Percentiles rank a stretch among this genome's conserved stretches.
These are phyloP conservation scores for Claviceps cyperi DNA, from an alignment of 2,329 filamentous ascomycete species.

Conservation along the genomic window DNA sequence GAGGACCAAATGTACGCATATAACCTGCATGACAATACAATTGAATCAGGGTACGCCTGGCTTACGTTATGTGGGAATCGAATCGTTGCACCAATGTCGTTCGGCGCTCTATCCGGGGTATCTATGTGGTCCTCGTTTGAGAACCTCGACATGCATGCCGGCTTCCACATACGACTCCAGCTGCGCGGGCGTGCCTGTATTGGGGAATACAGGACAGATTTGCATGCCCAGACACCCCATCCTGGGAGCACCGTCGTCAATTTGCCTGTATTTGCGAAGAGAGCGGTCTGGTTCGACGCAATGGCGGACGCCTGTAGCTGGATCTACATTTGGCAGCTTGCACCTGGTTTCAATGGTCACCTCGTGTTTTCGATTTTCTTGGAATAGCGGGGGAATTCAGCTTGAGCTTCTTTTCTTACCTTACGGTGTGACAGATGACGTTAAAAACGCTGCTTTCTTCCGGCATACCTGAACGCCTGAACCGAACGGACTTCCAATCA, in stretches of 20 bases:
- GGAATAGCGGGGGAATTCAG: not conserved
- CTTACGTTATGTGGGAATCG: not conserved
- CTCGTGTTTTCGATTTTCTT: not conserved
- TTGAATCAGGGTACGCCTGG: not conserved
- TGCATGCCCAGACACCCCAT: slow-evolving; percentile 51
- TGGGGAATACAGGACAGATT: slow-evolving; percentile 40
- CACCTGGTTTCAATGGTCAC: slow-evolving; percentile 29
- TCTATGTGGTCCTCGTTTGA: slow-evolving; percentile 30
- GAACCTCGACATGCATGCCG: slow-evolving; percentile 39
- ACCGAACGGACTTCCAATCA: slow-evolving; percentile 46
- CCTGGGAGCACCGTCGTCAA: slow-evolving; percentile 44
- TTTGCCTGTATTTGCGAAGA: slow-evolving; percentile 40
- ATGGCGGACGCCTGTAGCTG: slow-evolving; percentile 41
- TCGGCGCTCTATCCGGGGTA: slow-evolving; percentile 17
- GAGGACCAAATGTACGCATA: not conserved
- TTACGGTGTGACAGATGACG: slow-evolving; percentile 49
- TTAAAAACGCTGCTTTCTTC: slow-evolving; percentile 25
- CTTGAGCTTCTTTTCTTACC: slow-evolving; percentile 32
- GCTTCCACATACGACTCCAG: slow-evolving; percentile 35
- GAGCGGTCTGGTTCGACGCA: slow-evolving; percentile 41
- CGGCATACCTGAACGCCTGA: slow-evolving; percentile 27
- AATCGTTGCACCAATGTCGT: not conserved
- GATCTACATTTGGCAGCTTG: slow-evolving; percentile 58
- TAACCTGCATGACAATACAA: not conserved
- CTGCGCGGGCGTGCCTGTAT: slow-evolving; percentile 11